Evolutionary conservation across 2,329 filamentous ascomycete species (phyloP).

Genomic region (Exserohilum rostratum): DNA sequence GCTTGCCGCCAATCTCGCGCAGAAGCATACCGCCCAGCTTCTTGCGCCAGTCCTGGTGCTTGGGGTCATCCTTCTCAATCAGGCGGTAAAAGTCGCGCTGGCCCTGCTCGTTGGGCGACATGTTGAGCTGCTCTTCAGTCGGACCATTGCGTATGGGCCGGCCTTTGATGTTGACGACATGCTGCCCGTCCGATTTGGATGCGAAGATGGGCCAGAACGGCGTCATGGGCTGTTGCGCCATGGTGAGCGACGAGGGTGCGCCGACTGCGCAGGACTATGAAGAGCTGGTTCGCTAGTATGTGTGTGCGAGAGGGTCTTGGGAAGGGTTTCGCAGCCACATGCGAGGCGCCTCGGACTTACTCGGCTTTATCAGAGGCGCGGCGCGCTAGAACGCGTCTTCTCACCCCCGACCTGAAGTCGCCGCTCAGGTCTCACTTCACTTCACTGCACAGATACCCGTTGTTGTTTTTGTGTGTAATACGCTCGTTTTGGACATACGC

Average conservation of each 20-base stretch:
- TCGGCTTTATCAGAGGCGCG: neutral
- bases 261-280: constrained; percentile 6
- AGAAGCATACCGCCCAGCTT: constrained; percentile 66
- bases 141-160: constrained; percentile 61
- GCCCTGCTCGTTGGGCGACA: constrained; percentile 59
- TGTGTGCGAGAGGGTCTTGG: neutral
- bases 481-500: neutral
- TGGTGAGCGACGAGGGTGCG: constrained; percentile 20
- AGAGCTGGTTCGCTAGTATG: neutral
- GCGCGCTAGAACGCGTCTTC: constrained; percentile 13
- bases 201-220: constrained; percentile 57
- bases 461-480: neutral
- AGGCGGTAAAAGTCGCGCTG: constrained; percentile 62
- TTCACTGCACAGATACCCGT: constrained; percentile 5
- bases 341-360: constrained; percentile 1
- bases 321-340: neutral
- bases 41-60: constrained; percentile 63
- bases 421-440: constrained; percentile 7
- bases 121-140: constrained; percentile 58
- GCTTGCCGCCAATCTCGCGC: constrained; percentile 53
- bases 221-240: constrained; percentile 48
- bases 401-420: neutral
- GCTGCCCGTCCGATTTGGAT: constrained; percentile 57
- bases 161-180: constrained; percentile 55
- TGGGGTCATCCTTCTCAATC: constrained; percentile 57